Evolutionary conservation across 768 basidiomycete genomes (phyloP), one percentile per base, ranked within the genome.

Genomic region (Dacryopinax spathularia): DNA sequence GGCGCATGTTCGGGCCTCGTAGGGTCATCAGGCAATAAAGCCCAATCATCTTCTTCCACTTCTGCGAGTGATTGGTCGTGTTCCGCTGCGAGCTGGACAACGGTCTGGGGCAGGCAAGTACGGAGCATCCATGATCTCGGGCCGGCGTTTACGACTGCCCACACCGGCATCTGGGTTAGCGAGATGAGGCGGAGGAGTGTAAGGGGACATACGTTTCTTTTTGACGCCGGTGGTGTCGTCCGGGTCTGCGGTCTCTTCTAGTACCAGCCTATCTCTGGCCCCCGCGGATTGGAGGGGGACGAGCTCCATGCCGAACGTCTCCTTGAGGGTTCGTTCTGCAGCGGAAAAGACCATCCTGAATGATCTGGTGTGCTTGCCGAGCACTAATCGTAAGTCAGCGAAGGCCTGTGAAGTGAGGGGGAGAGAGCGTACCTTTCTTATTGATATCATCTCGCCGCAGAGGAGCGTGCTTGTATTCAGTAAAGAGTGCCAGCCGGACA

Each of bases 111-210:
- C 62, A 96, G 79, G 0, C 72, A 76, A 1, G 91, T 93, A 48
- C 92, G 86, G 18, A 96, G 77, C 43, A 94, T 88, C 71, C 88
- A 98, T 5, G 84, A 83, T 70, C 89, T 91, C 1, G 88, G 84
- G 1, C 87, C 83, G 1, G 79, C 70, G 4, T 82, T 75, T 10
- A 81, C 72, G 20, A 81, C 85, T 84, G 66, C 44, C n/a, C n/a
- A 66, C 62, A 39, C 12, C n/a, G 31, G 10, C 29, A 33, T n/a
- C 12, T 34, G 25, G 33, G 60, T 29, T 22, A 29, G 36, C 18
- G 16, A 29, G 12, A 20, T 13, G 15, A 33, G 25, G 43, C 29
- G 35, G 34, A 22, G 12, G 44, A 36, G 22, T 27, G 60, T 2
- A 60, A 9, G 33, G 36, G 33, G 5, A 60, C 74, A 10, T 48